Evolutionary conservation across 2,329 filamentous ascomycete species (phyloP), one percentile per base, ranked within the genome.

Genomic region (Fusarium burgessii): DNA sequence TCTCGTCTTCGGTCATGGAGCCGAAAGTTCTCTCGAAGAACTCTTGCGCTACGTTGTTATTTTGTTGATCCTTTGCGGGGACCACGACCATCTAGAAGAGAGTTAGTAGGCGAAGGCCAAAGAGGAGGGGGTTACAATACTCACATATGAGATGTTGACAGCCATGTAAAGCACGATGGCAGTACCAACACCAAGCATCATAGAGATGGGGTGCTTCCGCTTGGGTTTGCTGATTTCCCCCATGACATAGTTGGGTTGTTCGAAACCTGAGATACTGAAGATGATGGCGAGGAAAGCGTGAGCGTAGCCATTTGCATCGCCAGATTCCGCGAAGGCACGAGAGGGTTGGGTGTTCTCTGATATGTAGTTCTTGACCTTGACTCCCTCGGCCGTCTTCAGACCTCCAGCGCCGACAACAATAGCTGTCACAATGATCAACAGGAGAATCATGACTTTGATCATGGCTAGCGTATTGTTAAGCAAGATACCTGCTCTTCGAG

Each of bases 401-500:
- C 75, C 78, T 10, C 76, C 74, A 1, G 73, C 77, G 2, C 69
- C 77, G 5, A 81, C 80, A 14, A 78, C 71, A 20, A 80, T 77
- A 18, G 80, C 78, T 10, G 77, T 73, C 11, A 77, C 60, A 18
- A 81, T 74, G 55, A 88, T 84, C 13, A 83, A 76, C 3, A 87
- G 58, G 4, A 89, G 80, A 3, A 87, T 82, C 47, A 78, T 71
- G 6, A 87, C 75, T 68, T 89, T 89, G 62, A 86, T 70, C 6
- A 83, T 75, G 6, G 86, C 86, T 35, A 88, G 78, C n/a, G 81
- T 27, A 66, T 88, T 88, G 73, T 86, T 87, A 27, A 88, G 71
- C 25, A 79, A 73, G 45, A 88, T 86, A 4, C 87, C 87, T 6
- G 84, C 85, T 11, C 82, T 78, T 29, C 87, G 79, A 45, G 84